Conservation (phyloP, 768 basidiomycete species). For the Phylloporus scabripes region DNA sequence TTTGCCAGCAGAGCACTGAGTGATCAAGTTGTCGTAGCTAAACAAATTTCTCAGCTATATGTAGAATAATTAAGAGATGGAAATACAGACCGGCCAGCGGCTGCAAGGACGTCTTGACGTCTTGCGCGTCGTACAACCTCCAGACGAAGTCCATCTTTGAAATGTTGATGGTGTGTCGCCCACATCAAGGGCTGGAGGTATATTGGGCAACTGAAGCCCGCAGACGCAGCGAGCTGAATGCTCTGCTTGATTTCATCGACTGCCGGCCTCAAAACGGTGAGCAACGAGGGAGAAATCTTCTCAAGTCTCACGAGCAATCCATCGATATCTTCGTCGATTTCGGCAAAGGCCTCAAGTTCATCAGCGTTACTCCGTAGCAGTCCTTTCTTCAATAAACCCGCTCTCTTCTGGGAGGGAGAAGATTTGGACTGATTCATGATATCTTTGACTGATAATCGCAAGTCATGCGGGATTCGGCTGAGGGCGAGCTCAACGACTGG, state of each 20-base stretch:
- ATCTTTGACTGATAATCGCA: slow-evolving; percentile 54
- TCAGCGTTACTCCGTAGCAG: slow-evolving; percentile 62
- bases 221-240: slow-evolving; percentile 50
- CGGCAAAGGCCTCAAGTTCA: slow-evolving; percentile 65
- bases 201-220: slow-evolving; percentile 61
- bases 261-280: slow-evolving; percentile 42
- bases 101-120: slow-evolving; percentile 64
- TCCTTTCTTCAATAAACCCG: slow-evolving; percentile 62
- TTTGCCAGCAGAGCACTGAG: slow-evolving; percentile 52
- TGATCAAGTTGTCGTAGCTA: slow-evolving; percentile 72
- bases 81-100: slow-evolving; percentile 64
- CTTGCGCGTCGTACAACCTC: slow-evolving; percentile 68
- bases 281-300: slow-evolving; percentile 51
- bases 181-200: slow-evolving; percentile 73
- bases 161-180: slow-evolving; percentile 55
- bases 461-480: slow-evolving; percentile 52
- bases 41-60: background rate
- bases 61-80: background rate
- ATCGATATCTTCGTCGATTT: slow-evolving; percentile 62
- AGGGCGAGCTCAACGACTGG: slow-evolving; percentile 65
- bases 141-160: slow-evolving; percentile 70
- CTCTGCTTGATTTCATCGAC: slow-evolving; percentile 61
- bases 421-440: slow-evolving; percentile 64
- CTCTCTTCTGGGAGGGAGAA: slow-evolving; percentile 61
- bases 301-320: slow-evolving; percentile 51